Evolutionary conservation across 2,329 filamentous ascomycete species (phyloP).

Genomic region (Tolypocladium cylindrosporum): DNA sequence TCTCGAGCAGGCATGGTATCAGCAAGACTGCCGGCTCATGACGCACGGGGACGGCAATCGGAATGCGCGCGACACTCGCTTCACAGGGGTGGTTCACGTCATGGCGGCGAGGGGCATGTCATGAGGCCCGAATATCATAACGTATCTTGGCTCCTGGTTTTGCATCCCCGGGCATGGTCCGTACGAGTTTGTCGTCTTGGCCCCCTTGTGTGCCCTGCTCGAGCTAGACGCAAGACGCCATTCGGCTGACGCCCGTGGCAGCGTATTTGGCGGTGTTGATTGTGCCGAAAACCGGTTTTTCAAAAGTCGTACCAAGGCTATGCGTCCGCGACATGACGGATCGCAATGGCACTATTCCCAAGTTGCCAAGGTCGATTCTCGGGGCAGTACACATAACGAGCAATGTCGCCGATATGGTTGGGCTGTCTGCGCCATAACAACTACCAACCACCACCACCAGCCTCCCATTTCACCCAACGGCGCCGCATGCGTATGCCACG

Average conservation of each 20-base stretch:
- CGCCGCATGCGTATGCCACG: not conserved
- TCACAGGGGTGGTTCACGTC: too few relatives aligned
- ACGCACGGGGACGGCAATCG: not conserved
- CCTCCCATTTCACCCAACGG: not conserved
- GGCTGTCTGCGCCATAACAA: not conserved
- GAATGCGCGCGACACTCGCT: not conserved
- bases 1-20: not conserved
- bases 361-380: not conserved
- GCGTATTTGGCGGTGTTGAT: not conserved
- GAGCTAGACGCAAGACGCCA: not conserved
- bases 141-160: not conserved
- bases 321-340: not conserved
- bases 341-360: not conserved
- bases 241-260: not conserved
- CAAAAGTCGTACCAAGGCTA: not conserved
- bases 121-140: not conserved
- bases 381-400: too few relatives aligned
- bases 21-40: not conserved
- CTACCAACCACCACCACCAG: not conserved
- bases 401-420: too few relatives aligned
- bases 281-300: not conserved
- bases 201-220: not conserved
- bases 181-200: not conserved
- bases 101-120: not conserved
- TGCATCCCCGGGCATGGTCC: not conserved